Base-by-base conservation (phyloP, 257 asterid genomes). In the Apocynum venetum region DNA sequence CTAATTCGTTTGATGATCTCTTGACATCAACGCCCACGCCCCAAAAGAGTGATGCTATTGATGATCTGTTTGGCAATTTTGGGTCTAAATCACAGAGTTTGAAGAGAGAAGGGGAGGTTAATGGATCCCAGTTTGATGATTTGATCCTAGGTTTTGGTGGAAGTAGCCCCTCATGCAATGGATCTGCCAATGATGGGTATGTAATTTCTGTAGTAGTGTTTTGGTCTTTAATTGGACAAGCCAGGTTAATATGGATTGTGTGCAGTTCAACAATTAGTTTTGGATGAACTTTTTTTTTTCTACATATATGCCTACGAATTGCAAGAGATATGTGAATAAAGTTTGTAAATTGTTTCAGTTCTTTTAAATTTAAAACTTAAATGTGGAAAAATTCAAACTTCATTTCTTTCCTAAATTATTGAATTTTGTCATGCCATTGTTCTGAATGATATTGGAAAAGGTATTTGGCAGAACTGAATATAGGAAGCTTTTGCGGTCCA, bases 81-180 rank as follows among this genome's bases (percentile, higher is more conserved):
- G 90, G 87, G 77, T 40, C 79, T 74, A 83, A 77, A 72, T 66
- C 84, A 11, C 66, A 75, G 65, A 77, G 70, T 60, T 15, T 43
- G 15, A 77, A 76, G 79, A 72, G 49, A 12, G 77, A 81, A 77
- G 79, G 55, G 75, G 84, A 75, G 81, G 82, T 76, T 35, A 89
- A 83, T 12, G 87, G 61, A 59, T 9, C 85, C 41, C 84, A 70
- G 41, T 63, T 74, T 41, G 94, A 90, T 75, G 97, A 88, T 75
- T 81, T 90, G 86, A 67, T 93, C 20, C 81, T 91, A 44, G 92
- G 87, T 43, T 88, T 92, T 64, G 88, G 84, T 74, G 91, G 79
- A 77, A 86, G 73, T 80, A 80, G 80, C 79, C 69, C 83, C 71
- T 61, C 90, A 46, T 77, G 78, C 80, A 80, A 78, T 35, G 73